Base-by-base conservation (phyloP, 305 asterid genomes). In the Fraxinus greggii region DNA sequence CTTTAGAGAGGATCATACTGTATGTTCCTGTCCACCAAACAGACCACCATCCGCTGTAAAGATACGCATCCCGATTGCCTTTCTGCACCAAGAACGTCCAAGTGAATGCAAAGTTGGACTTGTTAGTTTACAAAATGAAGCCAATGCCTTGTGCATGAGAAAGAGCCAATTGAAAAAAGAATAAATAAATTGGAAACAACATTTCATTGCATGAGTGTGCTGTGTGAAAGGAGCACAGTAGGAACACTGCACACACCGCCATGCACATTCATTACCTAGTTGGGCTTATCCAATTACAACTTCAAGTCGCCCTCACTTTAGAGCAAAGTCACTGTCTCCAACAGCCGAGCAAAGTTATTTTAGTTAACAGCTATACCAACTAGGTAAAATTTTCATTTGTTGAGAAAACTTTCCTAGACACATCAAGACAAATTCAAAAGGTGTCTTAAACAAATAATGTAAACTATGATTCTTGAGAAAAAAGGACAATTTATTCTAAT, bases 21-120 rank as follows among this genome's bases (percentile, higher is more conserved):
- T 93, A 94, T 42, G 93, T 85, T 26, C 98, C 98, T 32, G 89
- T 92, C 97, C 97, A 91, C 98, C 98, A 94, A 81, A 93, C 93
- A 80, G 93, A 90, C 94, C 92, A 93, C 94, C 96, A 90, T 81
- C 96, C 96, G 42, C 96, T 89, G 76, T 92, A 92, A 19, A 85
- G 72, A 73, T 87, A 92, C 78, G 80, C 74, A 51, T 81, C 86
- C 79, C 78, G 79, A 42, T 86, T 81, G 48, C 88, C 90, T 70
- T 83, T 82, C 97, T 93, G 92, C 89, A 86, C 75, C 80, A 67
- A 80, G 74, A 38, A 79, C 15, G 29, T 61, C 31, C 70, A 61
- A 8, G 29, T 23, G 15, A 61, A 21, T 61, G 70, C 31, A 61
- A 61, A 23, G 31, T 61, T 8, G 31, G 70, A 61, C 31, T 61